Percentiles rank a stretch among this genome's conserved stretches.
These are phyloP conservation scores for Aspergillus fijiensis DNA, from an alignment of 2,329 filamentous ascomycete species.

Conservation along the genomic window DNA sequence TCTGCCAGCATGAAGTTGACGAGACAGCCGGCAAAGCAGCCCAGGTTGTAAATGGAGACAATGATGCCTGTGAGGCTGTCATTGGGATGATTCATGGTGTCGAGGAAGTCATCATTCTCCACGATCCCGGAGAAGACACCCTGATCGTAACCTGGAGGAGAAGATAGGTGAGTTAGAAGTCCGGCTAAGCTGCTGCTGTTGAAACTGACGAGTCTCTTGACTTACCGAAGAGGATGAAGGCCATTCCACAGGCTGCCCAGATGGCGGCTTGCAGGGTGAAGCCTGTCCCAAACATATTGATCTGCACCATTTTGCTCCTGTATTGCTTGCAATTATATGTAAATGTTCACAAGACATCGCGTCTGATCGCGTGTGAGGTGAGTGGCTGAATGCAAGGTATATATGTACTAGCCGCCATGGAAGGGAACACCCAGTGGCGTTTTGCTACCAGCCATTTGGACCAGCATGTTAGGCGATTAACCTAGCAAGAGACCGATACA, in stretches of 20 bases:
- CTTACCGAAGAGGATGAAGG: constrained; percentile 30
- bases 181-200: too few species aligned
- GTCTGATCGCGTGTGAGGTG: background rate
- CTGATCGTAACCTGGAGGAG: constrained; percentile 47
- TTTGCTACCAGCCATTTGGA: background rate
- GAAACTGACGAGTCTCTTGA: background rate
- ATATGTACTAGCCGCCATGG: background rate
- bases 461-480: background rate
- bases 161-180: background rate
- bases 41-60: constrained; percentile 46
- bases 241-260: constrained; percentile 23
- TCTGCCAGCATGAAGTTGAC: constrained; percentile 34
- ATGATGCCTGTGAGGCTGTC: constrained; percentile 45
- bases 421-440: background rate
- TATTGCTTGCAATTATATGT: background rate
- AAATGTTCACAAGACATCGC: background rate
- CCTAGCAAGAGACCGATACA: background rate
- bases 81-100: constrained; percentile 40
- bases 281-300: constrained; percentile 27
- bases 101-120: constrained; percentile 47
- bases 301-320: constrained; percentile 19
- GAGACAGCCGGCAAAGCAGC: constrained; percentile 41
- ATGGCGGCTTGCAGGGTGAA: constrained; percentile 23
- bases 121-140: constrained; percentile 52
- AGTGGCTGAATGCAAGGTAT: background rate